Conservation (phyloP, 1,139 yeast species). For the Diutina rugosa region DNA sequence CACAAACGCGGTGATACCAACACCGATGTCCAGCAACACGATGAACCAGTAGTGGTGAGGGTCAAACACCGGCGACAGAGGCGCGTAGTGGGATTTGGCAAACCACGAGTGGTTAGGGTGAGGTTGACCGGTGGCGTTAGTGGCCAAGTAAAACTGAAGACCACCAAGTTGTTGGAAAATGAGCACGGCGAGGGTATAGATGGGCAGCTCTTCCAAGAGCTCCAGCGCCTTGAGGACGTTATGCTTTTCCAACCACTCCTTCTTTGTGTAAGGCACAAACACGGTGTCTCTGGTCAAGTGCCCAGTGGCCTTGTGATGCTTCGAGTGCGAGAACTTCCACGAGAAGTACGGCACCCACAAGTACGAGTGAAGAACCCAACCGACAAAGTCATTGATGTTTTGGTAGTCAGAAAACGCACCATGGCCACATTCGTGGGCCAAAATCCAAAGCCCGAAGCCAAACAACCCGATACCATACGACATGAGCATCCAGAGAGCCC, state of each 20-base stretch:
- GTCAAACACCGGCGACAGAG: slow-evolving; percentile 63
- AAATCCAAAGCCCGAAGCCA: slow-evolving; percentile 74
- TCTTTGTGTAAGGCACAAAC: slow-evolving; percentile 59
- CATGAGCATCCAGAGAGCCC: slow-evolving; percentile 26
- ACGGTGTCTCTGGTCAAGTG: slow-evolving; percentile 75
- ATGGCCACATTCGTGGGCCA: slow-evolving; percentile 90
- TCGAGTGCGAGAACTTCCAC: slow-evolving; percentile 74
- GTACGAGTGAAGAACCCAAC: slow-evolving; percentile 74
- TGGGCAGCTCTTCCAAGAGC: slow-evolving; percentile 62
- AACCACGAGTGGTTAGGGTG: slow-evolving; percentile 14
- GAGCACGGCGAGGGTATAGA: slow-evolving; percentile 41
- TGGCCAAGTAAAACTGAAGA: slow-evolving; percentile 49
- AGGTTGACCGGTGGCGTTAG: slow-evolving; percentile 70
- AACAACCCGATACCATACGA: slow-evolving; percentile 45
- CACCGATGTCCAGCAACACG: slow-evolving; percentile 62
- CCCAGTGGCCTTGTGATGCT: slow-evolving; percentile 85
- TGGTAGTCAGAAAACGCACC: slow-evolving; percentile 69
- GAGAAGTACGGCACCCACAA: slow-evolving; percentile 75
- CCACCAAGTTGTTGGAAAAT: slow-evolving; percentile 69
- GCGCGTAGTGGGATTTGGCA: slow-evolving; percentile 55
- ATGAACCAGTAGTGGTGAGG: slow-evolving; percentile 58
- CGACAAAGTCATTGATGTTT: slow-evolving; percentile 58
- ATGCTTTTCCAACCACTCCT: slow-evolving; percentile 31
- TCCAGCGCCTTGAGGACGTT: slow-evolving; percentile 37
- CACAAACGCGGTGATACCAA: slow-evolving; percentile 36